Percentiles rank a stretch among this genome's conserved stretches.
Evolutionary conservation across 2,329 filamentous ascomycete genomes (phyloP).

Genomic region (Aspergillus sp.): DNA sequence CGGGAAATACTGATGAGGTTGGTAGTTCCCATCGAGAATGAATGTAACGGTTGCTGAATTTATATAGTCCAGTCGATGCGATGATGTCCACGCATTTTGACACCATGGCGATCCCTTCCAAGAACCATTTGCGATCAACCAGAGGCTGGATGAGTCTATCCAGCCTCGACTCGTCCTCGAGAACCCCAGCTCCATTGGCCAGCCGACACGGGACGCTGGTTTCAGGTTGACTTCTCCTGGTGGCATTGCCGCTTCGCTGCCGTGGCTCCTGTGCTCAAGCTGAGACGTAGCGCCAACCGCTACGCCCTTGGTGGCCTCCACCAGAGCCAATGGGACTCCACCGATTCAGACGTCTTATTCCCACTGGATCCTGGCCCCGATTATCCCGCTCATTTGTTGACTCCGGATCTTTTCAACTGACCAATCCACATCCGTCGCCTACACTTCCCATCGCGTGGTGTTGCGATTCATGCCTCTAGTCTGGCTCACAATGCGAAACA

Average conservation of each 20-base stretch:
- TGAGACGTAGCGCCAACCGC: slow-evolving; percentile 21
- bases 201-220: slow-evolving; percentile 15
- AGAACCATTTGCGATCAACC: not conserved
- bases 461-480: slow-evolving; percentile 2
- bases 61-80: too few relatives aligned
- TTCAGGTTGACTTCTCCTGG: slow-evolving; percentile 19
- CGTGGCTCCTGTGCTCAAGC: slow-evolving; percentile 13
- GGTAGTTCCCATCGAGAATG: too few relatives aligned
- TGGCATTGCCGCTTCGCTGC: slow-evolving; percentile 6
- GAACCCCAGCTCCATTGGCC: slow-evolving; percentile 5
- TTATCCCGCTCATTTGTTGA: slow-evolving; percentile 4
- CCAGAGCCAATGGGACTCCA: slow-evolving; percentile 10
- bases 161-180: slow-evolving; percentile 1
- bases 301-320: slow-evolving; percentile 14
- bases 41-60: too few relatives aligned
- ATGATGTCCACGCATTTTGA: too few relatives aligned
- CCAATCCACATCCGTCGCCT: slow-evolving; percentile 5
- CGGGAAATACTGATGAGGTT: too few relatives aligned
- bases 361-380: not conserved
- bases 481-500: not conserved
- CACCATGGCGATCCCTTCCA: not conserved
- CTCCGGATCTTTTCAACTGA: slow-evolving; percentile 3
- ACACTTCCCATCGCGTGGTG: not conserved
- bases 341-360: not conserved
- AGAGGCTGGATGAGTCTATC: not conserved